phyloP scores from a whole-genome alignment of 2,329 filamentous ascomycete species.

The Emydomyces testavorans region DNA sequence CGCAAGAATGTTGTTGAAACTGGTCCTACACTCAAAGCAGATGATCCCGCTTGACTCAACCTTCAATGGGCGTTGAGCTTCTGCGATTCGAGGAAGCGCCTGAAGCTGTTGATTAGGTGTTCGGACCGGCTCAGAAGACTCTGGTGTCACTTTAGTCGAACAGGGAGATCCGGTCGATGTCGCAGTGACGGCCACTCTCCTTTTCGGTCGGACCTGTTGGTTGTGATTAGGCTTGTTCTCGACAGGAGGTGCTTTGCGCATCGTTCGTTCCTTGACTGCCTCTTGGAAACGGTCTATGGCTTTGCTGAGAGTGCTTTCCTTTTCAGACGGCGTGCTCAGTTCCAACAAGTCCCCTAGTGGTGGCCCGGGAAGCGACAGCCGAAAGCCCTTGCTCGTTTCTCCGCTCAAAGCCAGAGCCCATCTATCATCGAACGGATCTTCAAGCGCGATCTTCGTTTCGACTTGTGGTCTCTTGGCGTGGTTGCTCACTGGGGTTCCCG shows the following conservation, averaged over 20 bases:
- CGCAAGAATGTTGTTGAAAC: constrained; percentile 11
- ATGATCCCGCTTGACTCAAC: constrained; percentile 1
- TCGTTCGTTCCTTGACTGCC: not conserved
- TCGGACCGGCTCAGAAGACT: not conserved
- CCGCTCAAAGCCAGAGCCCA: not conserved
- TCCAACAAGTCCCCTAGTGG: not conserved
- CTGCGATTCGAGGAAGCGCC: not conserved
- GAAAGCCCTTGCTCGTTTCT: not conserved
- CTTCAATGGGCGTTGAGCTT: not conserved
- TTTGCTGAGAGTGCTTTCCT: not conserved
- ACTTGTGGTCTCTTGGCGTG: not conserved
- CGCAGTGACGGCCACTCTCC: not conserved
- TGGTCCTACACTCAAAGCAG: constrained; percentile 14
- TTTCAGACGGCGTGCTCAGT: not conserved
- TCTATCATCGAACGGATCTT: not conserved
- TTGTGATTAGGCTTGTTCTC: not conserved
- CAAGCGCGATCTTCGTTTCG: not conserved
- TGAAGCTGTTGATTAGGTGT: not conserved
- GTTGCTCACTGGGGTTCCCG: not conserved
- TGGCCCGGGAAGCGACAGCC: not conserved
- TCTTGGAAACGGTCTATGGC: constrained; percentile 3
- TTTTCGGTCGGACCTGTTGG: constrained; percentile 1
- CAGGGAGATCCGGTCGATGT: not conserved
- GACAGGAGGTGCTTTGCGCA: not conserved
- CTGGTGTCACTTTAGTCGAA: not conserved